Percentiles rank a stretch among this genome's conserved stretches.
These are phyloP conservation scores for Rostrohypoxylon terebratum DNA, from an alignment of 495 filamentous ascomycete genomes.

Conservation along the genomic window DNA sequence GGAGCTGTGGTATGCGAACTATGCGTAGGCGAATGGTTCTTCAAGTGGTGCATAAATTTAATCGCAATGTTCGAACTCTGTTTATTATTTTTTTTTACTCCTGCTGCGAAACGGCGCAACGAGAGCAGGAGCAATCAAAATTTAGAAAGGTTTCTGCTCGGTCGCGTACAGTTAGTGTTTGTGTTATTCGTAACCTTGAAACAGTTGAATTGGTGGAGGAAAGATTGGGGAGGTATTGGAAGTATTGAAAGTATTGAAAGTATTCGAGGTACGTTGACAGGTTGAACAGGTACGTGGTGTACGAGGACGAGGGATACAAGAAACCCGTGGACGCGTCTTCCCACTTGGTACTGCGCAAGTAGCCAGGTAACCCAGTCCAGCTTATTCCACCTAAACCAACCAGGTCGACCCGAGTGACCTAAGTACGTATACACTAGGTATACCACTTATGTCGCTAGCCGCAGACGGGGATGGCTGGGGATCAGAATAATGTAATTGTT, in stretches of 20 bases:
- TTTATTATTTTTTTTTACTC: conserved; percentile 10
- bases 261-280: not conserved
- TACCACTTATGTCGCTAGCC: conserved; percentile 4
- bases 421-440: not conserved
- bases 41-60: conserved; percentile 34
- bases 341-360: conserved; percentile 3
- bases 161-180: conserved; percentile 42
- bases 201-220: not conserved
- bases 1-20: conserved; percentile 8
- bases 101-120: conserved; percentile 23
- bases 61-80: conserved; percentile 36
- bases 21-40: not conserved
- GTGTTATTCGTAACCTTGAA: conserved; percentile 26
- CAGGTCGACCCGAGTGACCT: not conserved
- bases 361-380: not conserved
- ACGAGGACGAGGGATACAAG: not conserved
- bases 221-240: not conserved
- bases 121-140: conserved; percentile 24
- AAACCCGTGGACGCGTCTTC: conserved; percentile 8
- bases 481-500: not conserved
- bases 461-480: not conserved
- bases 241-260: not conserved
- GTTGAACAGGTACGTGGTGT: too few species aligned
- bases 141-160: conserved; percentile 6
- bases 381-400: too few species aligned